phyloP scores from a whole-genome alignment of 2,329 filamentous ascomycete genomes.

The Aciculosporium take region DNA sequence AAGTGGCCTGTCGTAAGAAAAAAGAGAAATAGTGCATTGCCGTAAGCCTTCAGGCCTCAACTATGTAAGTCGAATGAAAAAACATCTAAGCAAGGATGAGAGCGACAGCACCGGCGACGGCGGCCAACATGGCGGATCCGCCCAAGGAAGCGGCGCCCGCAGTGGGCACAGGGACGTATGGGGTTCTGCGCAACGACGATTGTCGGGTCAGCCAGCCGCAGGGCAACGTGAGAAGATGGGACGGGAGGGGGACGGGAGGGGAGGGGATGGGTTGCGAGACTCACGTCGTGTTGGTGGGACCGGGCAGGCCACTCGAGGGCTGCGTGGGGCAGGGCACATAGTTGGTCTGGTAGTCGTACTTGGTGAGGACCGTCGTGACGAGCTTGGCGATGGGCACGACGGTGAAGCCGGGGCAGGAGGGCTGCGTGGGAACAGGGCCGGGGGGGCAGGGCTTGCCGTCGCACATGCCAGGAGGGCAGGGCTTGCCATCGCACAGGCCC shows the following conservation, averaged over 20 bases:
- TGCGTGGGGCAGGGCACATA: slow-evolving; percentile 28
- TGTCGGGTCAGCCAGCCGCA: too few relatives aligned
- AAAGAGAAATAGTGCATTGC: slow-evolving; percentile 11
- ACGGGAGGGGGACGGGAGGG: too few relatives aligned
- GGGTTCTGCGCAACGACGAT: slow-evolving; percentile 11
- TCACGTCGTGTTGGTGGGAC: slow-evolving; percentile 21
- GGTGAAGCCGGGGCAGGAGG: slow-evolving; percentile 22
- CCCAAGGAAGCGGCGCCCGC: slow-evolving; percentile 39
- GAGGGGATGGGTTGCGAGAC: neutral
- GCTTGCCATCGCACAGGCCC: slow-evolving; percentile 1
- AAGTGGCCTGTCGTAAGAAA: slow-evolving; percentile 7
- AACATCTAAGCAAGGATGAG: slow-evolving; percentile 39
- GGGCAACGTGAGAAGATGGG: neutral
- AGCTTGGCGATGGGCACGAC: slow-evolving; percentile 40
- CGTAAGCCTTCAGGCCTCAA: slow-evolving; percentile 27
- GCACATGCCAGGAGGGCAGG: slow-evolving; percentile 10
- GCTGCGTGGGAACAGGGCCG: slow-evolving; percentile 6
- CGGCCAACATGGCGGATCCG: slow-evolving; percentile 40
- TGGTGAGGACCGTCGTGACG: slow-evolving; percentile 41
- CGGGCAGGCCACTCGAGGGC: slow-evolving; percentile 23
- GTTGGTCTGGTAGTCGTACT: slow-evolving; percentile 37
- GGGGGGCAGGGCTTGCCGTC: slow-evolving; percentile 1
- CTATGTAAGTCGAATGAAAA: slow-evolving; percentile 21
- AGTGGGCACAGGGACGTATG: slow-evolving; percentile 24
- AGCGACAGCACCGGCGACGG: slow-evolving; percentile 38